These are phyloP conservation scores for Avena insularis DNA, from an alignment of 176 grass and related monocot species.

Conservation along the genomic window DNA sequence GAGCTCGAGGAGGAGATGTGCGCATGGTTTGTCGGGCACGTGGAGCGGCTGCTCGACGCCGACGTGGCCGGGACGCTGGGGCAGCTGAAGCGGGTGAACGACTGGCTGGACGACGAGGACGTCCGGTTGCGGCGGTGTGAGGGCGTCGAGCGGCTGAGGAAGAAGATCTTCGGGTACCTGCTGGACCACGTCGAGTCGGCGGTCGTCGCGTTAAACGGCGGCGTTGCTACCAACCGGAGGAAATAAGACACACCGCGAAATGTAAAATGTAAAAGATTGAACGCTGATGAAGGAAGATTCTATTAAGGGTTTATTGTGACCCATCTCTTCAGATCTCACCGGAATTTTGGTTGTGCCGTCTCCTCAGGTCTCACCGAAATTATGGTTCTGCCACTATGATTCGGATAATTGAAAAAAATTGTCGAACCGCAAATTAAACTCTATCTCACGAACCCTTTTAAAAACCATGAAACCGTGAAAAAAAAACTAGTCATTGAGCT, in stretches of 20 bases:
- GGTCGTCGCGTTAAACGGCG: conserved; percentile 56
- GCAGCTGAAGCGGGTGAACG: conserved; percentile 70
- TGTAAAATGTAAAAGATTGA: too few relatives aligned
- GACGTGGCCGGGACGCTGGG: conserved; percentile 58
- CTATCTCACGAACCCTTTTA: too few relatives aligned
- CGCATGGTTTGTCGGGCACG: conserved; percentile 58
- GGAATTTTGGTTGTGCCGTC: too few relatives aligned
- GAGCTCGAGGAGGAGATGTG: conserved; percentile 45
- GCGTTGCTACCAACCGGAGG: background rate
- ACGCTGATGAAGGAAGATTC: too few relatives aligned
- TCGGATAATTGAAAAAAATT: too few relatives aligned
- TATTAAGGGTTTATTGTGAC: too few relatives aligned
- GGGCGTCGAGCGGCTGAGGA: conserved; percentile 47
- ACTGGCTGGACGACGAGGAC: conserved; percentile 55
- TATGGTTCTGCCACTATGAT: too few relatives aligned
- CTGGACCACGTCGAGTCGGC: conserved; percentile 67
- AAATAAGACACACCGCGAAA: background rate
- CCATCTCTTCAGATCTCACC: too few relatives aligned
- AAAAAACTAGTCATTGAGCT: too few relatives aligned
- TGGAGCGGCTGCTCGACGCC: conserved; percentile 55
- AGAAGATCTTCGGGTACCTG: conserved; percentile 70
- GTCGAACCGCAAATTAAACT: too few relatives aligned
- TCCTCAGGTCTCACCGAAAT: too few relatives aligned
- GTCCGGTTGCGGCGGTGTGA: background rate
- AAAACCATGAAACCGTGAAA: too few relatives aligned